Base-by-base conservation (phyloP, 495 filamentous ascomycete species). In the Talaromyces ruber region DNA sequence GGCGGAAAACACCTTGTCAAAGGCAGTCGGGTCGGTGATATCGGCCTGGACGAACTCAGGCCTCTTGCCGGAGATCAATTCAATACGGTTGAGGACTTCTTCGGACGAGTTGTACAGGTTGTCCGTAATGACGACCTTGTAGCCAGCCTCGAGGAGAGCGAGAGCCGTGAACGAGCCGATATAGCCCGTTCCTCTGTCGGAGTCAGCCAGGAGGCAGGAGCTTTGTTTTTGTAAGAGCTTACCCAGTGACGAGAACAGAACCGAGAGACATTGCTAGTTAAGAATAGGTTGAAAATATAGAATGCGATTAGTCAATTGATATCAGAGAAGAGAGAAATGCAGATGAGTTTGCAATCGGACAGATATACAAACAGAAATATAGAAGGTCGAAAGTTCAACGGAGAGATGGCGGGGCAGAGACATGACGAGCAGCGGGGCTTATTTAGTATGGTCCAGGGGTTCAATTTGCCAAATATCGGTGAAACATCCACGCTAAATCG, bases 151-250 rank as follows among this genome's bases (percentile, higher is more conserved):
- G 65, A 98, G 89, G 22, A 98, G 88, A 37, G 92, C 89, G 59
- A 98, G 86, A 61, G 88, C 79, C 59, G 94, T 98, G 84, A 98
- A 98, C 45, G 94, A 98, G 67, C 94, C 94, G 74, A 98, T 98
- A 82, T 98, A 98, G 79, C 94, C 94, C 62, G 91, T 94, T 66
- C 94, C 94, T 80, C 94, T 98, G 72, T 32, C 32, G 72, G 54
- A 37, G 64, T 53, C 50, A 43, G 43, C 14, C 39, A 18, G n/a
- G 39, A 45, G 18, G 9, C 18, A 47, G 29, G 53, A 62, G 47
- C 45, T 51, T 43, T 37, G 32, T 39, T 63, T 62, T 51, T 63
- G 63, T 55, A 55, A 55, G 21, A 65, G 54, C 89, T 78, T 84
- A 97, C 92, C 92, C 92, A 57, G 92, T 90, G 72, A 97, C 86